Conservation (phyloP, 805 yeast species). For the Metschnikowia lochheadii region DNA sequence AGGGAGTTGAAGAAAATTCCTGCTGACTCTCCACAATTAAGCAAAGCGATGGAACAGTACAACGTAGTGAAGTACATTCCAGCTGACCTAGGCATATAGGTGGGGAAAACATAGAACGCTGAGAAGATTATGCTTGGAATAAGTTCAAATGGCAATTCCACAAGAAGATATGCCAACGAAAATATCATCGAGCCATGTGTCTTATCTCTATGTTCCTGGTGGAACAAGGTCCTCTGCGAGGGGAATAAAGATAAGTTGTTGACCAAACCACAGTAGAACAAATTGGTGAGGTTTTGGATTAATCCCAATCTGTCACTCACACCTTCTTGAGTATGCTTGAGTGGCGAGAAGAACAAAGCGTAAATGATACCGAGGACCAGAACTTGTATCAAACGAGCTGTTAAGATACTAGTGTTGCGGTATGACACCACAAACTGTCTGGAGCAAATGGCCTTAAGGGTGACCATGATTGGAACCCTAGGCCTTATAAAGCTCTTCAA, state of each 20-base stretch:
- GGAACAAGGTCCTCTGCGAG: constrained; percentile 65
- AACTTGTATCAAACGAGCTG: constrained; percentile 63
- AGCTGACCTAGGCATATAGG: constrained; percentile 69
- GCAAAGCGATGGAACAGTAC: constrained; percentile 49
- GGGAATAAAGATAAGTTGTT: constrained; percentile 78
- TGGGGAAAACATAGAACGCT: constrained; percentile 58
- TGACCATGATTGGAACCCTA: constrained; percentile 19
- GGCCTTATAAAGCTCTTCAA: constrained; percentile 28
- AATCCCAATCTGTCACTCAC: constrained; percentile 69
- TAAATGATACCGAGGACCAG: constrained; percentile 60
- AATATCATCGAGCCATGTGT: constrained; percentile 66
- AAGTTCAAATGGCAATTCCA: constrained; percentile 69
- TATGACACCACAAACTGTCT: constrained; percentile 34
- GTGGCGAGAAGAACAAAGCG: constrained; percentile 57
- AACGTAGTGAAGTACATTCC: constrained; percentile 63
- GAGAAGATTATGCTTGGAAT: constrained; percentile 56
- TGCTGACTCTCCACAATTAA: constrained; percentile 77
- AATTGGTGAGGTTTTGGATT: constrained; percentile 65
- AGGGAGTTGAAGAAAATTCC: constrained; percentile 78
- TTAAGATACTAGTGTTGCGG: constrained; percentile 49
- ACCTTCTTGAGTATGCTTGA: constrained; percentile 41
- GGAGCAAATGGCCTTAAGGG: constrained; percentile 29
- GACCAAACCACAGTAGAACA: constrained; percentile 76
- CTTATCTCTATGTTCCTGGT: constrained; percentile 72
- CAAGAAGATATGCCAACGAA: constrained; percentile 51